Evolutionary conservation across 2,329 filamentous ascomycete genomes (phyloP).

Genomic region (Aspergillaceae sp.): DNA sequence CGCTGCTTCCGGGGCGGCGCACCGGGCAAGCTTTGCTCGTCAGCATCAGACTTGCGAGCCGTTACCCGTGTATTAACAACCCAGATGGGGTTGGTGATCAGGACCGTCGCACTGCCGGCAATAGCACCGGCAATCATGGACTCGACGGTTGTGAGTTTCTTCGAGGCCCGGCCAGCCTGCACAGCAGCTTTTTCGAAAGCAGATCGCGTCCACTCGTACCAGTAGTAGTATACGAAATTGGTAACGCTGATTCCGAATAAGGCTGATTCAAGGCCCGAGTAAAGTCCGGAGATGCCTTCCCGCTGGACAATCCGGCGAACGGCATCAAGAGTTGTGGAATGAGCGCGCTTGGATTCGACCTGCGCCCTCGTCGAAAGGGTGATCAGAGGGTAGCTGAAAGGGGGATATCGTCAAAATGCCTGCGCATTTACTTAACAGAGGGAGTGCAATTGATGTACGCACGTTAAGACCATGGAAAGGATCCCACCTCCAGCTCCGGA

Average conservation of each 20-base stretch:
- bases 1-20: conserved; percentile 46
- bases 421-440: conserved; percentile 4
- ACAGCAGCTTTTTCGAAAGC: conserved; percentile 70
- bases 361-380: conserved; percentile 95
- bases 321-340: conserved; percentile 74
- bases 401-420: not conserved
- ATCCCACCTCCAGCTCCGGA: conserved; percentile 89
- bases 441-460: conserved; percentile 22
- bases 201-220: conserved; percentile 92
- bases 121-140: conserved; percentile 92
- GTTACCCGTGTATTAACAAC: conserved; percentile 98
- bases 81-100: conserved; percentile 98
- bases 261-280: conserved; percentile 85
- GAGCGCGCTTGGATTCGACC: conserved; percentile 89
- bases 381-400: conserved; percentile 80
- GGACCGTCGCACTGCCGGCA: conserved; percentile 85
- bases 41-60: conserved; percentile 60
- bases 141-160: conserved; percentile 83
- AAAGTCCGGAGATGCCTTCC: conserved; percentile 81
- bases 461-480: conserved; percentile 92
- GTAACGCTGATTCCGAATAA: conserved; percentile 97
- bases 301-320: conserved; percentile 80
- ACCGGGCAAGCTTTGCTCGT: conserved; percentile 34
- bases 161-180: conserved; percentile 62
- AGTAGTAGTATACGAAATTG: conserved; percentile 99